phyloP scores from a whole-genome alignment of 495 filamentous ascomycete species.

The Ascodesmis nigricans region DNA sequence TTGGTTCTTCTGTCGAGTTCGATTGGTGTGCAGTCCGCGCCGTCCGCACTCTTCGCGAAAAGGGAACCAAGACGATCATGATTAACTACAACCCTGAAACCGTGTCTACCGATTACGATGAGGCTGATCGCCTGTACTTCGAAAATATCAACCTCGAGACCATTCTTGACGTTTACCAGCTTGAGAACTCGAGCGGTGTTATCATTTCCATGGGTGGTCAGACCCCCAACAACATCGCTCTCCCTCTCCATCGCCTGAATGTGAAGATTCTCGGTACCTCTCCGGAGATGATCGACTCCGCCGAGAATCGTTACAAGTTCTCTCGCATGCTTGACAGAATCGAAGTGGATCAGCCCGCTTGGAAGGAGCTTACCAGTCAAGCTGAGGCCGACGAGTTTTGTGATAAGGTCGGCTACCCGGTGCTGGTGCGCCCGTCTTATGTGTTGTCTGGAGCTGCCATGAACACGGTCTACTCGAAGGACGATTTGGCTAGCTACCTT shows the following conservation, averaged over 20 bases:
- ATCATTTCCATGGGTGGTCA: conserved; percentile 96
- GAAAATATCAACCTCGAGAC: conserved; percentile 95
- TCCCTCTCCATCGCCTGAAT: conserved; percentile 68
- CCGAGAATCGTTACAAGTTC: conserved; percentile 97
- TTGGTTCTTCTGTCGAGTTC: conserved; percentile 94
- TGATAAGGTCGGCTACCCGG: conserved; percentile 65
- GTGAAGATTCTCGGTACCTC: conserved; percentile 87
- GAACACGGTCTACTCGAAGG: conserved; percentile 81
- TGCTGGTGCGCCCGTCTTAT: conserved; percentile 83
- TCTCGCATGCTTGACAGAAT: conserved; percentile 91
- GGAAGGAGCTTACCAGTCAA: conserved; percentile 88
- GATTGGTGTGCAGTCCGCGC: conserved; percentile 98
- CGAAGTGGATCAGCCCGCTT: conserved; percentile 88
- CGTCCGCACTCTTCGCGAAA: conserved; percentile 73
- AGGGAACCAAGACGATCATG: conserved; percentile 91
- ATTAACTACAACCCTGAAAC: conserved; percentile 95
- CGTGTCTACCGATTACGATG: conserved; percentile 86
- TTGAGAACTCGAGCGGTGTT: conserved; percentile 73
- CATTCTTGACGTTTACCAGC: conserved; percentile 82
- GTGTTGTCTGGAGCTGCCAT: conserved; percentile 93
- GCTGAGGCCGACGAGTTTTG: conserved; percentile 71
- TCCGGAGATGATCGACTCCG: conserved; percentile 94
- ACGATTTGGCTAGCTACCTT: conserved; percentile 74
- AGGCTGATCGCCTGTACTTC: conserved; percentile 87
- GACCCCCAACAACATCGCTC: conserved; percentile 93